Evolutionary conservation across 257 asterid genomes (phyloP).

Genomic region (Salvia rosmarinus): DNA sequence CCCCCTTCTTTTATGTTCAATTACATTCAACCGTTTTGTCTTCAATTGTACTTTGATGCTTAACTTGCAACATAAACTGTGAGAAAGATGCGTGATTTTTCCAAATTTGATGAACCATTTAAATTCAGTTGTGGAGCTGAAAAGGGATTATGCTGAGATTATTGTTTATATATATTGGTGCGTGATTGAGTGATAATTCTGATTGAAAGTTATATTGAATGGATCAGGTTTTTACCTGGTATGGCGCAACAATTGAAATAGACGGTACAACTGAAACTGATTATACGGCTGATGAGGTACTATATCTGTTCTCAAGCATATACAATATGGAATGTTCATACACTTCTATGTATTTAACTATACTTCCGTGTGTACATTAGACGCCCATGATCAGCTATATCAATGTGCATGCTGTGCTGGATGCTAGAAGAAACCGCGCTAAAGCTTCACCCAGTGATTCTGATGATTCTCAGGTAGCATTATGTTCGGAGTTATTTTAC

Average conservation of each 20-base stretch:
- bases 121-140: not conserved
- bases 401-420: slow-evolving; percentile 89
- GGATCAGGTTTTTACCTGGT: slow-evolving; percentile 87
- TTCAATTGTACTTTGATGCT: slow-evolving; percentile 10
- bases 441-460: slow-evolving; percentile 86
- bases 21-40: too few species aligned
- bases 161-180: slow-evolving; percentile 7
- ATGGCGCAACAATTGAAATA: slow-evolving; percentile 90
- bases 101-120: slow-evolving; percentile 1
- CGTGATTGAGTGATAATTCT: slow-evolving; percentile 28
- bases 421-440: slow-evolving; percentile 88
- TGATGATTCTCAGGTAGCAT: slow-evolving; percentile 81
- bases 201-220: slow-evolving; percentile 29
- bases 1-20: not conserved
- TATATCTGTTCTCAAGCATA: slow-evolving; percentile 4
- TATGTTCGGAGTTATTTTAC: slow-evolving; percentile 10
- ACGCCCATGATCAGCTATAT: slow-evolving; percentile 97
- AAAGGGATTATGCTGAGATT: slow-evolving; percentile 6
- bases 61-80: not conserved
- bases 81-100: not conserved
- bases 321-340: not conserved
- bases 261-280: slow-evolving; percentile 93
- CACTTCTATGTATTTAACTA: not conserved
- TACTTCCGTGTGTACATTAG: slow-evolving; percentile 44
- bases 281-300: slow-evolving; percentile 95